These are phyloP conservation scores for Sedum album DNA, from an alignment of 164 flowering plant species.

Conservation along the genomic window DNA sequence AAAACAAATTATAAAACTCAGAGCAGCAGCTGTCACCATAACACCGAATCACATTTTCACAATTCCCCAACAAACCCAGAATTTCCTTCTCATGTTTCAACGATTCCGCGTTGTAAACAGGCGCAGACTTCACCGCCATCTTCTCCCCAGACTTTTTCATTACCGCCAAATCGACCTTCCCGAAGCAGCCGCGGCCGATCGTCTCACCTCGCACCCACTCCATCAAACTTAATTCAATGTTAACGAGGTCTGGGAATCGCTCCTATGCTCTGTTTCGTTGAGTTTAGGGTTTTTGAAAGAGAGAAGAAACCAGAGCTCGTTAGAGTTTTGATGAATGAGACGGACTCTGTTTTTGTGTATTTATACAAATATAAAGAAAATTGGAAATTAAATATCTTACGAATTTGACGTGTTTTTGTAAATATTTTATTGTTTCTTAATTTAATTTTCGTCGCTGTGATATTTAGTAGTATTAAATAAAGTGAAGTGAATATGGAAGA, in stretches of 20 bases:
- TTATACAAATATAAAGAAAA: neutral
- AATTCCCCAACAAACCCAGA: too few relatives aligned
- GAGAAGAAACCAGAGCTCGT: neutral
- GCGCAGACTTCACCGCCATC: slow-evolving; percentile 52
- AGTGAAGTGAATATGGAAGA: too few relatives aligned
- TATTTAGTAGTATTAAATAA: neutral
- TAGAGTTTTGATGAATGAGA: neutral
- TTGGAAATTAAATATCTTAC: neutral
- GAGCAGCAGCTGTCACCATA: too few relatives aligned
- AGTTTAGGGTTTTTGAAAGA: too few relatives aligned
- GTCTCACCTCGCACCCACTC: slow-evolving; percentile 51
- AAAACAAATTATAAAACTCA: slow-evolving; percentile 46
- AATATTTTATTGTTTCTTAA: slow-evolving; percentile 2
- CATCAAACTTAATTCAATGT: slow-evolving; percentile 27
- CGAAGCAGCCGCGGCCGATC: slow-evolving; percentile 54
- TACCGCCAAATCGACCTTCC: slow-evolving; percentile 33
- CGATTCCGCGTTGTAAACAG: slow-evolving; percentile 16
- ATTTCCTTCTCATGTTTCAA: slow-evolving; percentile 39
- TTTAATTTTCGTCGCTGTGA: neutral
- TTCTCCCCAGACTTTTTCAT: slow-evolving; percentile 17
- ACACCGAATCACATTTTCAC: too few relatives aligned
- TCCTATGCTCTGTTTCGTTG: too few relatives aligned
- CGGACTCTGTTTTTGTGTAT: neutral
- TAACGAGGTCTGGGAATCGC: too few relatives aligned
- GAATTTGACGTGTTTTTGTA: neutral